A percentile compares a stretch with the other conserved stretches of the same genome.
Evolutionary conservation across 805 yeast species (phyloP).

Genomic region (Candida michaelii): DNA sequence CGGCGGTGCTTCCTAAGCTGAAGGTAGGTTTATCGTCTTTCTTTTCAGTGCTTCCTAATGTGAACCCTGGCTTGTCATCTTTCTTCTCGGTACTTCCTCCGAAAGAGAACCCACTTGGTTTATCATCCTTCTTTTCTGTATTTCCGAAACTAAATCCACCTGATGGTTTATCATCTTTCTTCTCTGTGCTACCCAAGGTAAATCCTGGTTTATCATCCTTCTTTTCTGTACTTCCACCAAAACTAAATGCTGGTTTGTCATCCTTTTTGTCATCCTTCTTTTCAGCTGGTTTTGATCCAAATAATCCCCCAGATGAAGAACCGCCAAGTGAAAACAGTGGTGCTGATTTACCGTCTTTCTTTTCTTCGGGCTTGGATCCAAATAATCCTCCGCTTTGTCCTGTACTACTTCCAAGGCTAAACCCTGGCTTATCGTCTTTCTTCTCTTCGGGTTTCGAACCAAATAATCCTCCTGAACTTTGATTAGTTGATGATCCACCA

Average conservation of each 20-base stretch:
- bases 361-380: not conserved
- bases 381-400: not conserved
- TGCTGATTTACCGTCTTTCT: slow-evolving; percentile 10
- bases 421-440: slow-evolving; percentile 16
- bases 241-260: slow-evolving; percentile 13
- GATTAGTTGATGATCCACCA: slow-evolving; percentile 2
- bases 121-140: slow-evolving; percentile 11
- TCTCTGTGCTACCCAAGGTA: slow-evolving; percentile 21
- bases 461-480: slow-evolving; percentile 6
- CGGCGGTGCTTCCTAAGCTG: not conserved
- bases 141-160: slow-evolving; percentile 6
- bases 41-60: slow-evolving; percentile 21
- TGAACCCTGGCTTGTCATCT: slow-evolving; percentile 15
- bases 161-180: slow-evolving; percentile 13
- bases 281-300: slow-evolving; percentile 12
- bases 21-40: slow-evolving; percentile 15
- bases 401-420: slow-evolving; percentile 9
- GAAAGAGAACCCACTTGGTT: slow-evolving; percentile 16
- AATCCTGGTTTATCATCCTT: slow-evolving; percentile 17
- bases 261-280: slow-evolving; percentile 15
- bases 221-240: slow-evolving; percentile 21
- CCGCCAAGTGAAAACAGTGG: slow-evolving; percentile 22
- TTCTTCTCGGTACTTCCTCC: slow-evolving; percentile 2
- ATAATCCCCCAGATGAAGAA: slow-evolving; percentile 8
- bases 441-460: slow-evolving; percentile 10